Evolutionary conservation across 495 filamentous ascomycete species (phyloP), one percentile per base, ranked within the genome.

Genomic region (Gamarada debralockiae): DNA sequence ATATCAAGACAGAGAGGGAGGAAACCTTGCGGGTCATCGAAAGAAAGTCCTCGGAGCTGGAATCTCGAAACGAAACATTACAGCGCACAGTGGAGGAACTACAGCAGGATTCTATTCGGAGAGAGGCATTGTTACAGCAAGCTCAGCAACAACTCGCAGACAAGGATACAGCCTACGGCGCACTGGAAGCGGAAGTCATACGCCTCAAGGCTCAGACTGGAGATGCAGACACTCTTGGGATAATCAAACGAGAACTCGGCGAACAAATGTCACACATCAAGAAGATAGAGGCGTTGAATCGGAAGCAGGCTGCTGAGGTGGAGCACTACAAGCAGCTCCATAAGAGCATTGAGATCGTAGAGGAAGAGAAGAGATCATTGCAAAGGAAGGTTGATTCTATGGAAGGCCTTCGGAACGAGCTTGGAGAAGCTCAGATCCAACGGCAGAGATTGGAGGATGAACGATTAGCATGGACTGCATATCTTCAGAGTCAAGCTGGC

Each of bases 241-340:
- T 96, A 43, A 82, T 97, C 38, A 90, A 89, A 66, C 81, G 86
- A 57, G 90, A 97, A 67, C 75, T 99, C 13, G 69, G 70, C 6
- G 92, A 97, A 37, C 93, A 97, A 60, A 87, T 97, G 21, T 78
- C 77, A 24, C 90, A 97, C 63, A 96, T 97, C 52, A 83, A 86
- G 52, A 85, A 80, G 23, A 70, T 97, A 14, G 95, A 97, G 66
- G 73, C 80, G 0, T 78, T 79, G 34, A 96, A 87, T 58, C 74
- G 91, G 25, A 87, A 95, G 44, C 92, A 95, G 60, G 65, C 72
- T n/a, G 67, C 77, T 7, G 92, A 99, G 61, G 68, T 97, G 4
- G 88, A 86, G 46, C 83, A 88, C 52, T 75, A 92, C 36, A 82
- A 90, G 14, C 85, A 89, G 62, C 64, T 84, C 17, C 83, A 89